These are phyloP conservation scores for Orobanche coerulescens DNA, from an alignment of 257 asterid species.

Conservation along the genomic window DNA sequence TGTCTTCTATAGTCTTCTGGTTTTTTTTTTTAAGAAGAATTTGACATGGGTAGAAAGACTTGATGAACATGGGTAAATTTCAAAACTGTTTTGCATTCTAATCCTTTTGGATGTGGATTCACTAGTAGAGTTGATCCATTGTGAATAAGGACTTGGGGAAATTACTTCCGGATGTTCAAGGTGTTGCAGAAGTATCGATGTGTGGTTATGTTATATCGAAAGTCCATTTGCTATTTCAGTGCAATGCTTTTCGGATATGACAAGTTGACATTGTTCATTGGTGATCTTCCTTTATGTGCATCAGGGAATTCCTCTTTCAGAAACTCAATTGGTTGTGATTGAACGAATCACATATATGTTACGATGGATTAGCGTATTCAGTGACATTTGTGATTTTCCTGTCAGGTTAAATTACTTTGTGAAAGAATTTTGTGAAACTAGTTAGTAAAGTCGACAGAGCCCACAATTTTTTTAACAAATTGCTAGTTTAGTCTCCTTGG, in stretches of 20 bases:
- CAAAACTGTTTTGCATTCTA: neutral
- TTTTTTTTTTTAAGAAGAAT: constrained; percentile 7
- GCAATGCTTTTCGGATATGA: constrained; percentile 1
- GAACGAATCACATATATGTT: neutral
- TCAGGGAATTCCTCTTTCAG: neutral
- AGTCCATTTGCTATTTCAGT: neutral
- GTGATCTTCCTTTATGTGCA: neutral
- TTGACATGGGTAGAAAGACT: constrained; percentile 8
- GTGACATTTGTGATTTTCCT: constrained; percentile 4
- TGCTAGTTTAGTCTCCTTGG: constrained; percentile 8
- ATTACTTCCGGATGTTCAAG: neutral
- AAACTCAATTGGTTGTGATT: neutral
- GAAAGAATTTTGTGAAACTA: neutral
- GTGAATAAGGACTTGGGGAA: neutral
- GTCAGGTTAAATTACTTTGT: constrained; percentile 2
- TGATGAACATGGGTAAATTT: constrained; percentile 12
- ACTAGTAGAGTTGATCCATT: constrained; percentile 2
- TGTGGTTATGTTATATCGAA: no score
- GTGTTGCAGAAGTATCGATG: neutral
- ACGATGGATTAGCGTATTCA: neutral
- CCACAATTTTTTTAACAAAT: no score
- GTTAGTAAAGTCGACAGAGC: neutral
- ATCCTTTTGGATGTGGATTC: neutral
- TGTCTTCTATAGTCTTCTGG: neutral
- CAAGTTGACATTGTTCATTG: constrained; percentile 7